Evolutionary conservation across 1,284 basidiomycete genomes (phyloP), one percentile per base, ranked within the genome.

Genomic region (Ustilago esculenta): DNA sequence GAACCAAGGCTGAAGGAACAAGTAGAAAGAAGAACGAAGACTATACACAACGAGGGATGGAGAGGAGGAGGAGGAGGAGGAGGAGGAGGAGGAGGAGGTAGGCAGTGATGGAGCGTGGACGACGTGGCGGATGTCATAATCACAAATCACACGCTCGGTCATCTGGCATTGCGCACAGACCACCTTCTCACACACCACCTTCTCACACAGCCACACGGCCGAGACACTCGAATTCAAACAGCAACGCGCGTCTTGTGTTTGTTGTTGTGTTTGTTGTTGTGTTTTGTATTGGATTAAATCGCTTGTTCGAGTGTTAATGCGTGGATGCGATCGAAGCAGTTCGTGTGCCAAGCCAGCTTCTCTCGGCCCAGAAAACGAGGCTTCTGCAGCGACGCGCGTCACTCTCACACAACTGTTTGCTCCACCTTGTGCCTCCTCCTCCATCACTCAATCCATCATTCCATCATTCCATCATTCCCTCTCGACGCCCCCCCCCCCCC

Each of bases 331-430:
- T n/a, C n/a, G n/a, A n/a, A n/a, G n/a, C 27, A 35, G 18, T 23
- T 27, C 39, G 27, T 11, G 24, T 41, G 14, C 21, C 15, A 41
- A 4, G 4, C n/a, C n/a, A 11, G 10, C 30, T 37, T 54, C 18
- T 65, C 41, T 65, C 44, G 61, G 61, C 61, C 61, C 32, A 57
- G 54, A 40, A 34, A 35, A 29, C 6, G 11, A 11, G 3, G 9
- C 14, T 11, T n/a, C n/a, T n/a, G n/a, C 43, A 48, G 36, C 36
- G 61, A 65, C 61, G 61, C 61, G 61, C 61, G 61, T 58, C 61
- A 57, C 57, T 40, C 34, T n/a, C 39, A 27, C 23, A 14, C 23
- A 41, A 5, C 25, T 24, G n/a, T n/a, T 32, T 53, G 57, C 58
- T 64, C 60, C 60, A 64, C 60, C 56, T 63, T 48, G 18, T 29